phyloP scores from a whole-genome alignment of 2,329 filamentous ascomycete species.

The Metarhizium robertsii region DNA sequence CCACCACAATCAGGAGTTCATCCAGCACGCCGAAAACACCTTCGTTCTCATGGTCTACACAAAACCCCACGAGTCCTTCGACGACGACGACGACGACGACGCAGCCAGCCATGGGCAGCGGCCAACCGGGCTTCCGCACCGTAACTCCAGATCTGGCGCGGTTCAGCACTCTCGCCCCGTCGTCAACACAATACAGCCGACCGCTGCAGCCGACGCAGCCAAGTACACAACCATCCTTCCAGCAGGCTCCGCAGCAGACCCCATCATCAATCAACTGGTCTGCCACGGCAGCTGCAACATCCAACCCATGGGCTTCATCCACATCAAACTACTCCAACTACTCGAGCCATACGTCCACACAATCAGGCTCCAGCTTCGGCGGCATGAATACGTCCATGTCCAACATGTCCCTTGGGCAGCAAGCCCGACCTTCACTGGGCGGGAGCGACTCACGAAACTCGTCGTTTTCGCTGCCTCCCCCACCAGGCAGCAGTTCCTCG shows the following conservation, averaged over 20 bases:
- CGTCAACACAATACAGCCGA: conserved; percentile 53
- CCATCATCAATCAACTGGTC: conserved; percentile 43
- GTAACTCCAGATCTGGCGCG: conserved; percentile 49
- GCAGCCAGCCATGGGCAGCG: conserved; percentile 13
- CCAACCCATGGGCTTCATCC: conserved; percentile 41
- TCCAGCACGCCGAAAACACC: conserved; percentile 33
- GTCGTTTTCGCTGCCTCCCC: conserved; percentile 50
- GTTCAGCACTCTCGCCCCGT: conserved; percentile 47
- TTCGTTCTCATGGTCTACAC: conserved; percentile 57
- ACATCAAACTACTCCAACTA: conserved; percentile 11
- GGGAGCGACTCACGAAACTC: conserved; percentile 25
- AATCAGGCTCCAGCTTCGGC: conserved; percentile 22
- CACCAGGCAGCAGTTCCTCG: conserved; percentile 28
- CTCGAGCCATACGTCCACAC: conserved; percentile 11
- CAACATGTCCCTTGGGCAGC: conserved; percentile 37
- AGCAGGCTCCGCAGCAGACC: conserved; percentile 15
- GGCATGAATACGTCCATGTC: conserved; percentile 35
- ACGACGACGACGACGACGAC: conserved; percentile 18
- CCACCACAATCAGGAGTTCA: conserved; percentile 16
- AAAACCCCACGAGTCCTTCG: conserved; percentile 30
- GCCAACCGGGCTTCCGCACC: conserved; percentile 37
- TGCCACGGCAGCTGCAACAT: conserved; percentile 26
- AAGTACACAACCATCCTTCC: conserved; percentile 15
- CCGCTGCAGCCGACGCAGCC: conserved; percentile 39
- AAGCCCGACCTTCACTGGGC: conserved; percentile 14